Base-by-base conservation (phyloP, 164 flowering plant species). In the Piper longum region DNA sequence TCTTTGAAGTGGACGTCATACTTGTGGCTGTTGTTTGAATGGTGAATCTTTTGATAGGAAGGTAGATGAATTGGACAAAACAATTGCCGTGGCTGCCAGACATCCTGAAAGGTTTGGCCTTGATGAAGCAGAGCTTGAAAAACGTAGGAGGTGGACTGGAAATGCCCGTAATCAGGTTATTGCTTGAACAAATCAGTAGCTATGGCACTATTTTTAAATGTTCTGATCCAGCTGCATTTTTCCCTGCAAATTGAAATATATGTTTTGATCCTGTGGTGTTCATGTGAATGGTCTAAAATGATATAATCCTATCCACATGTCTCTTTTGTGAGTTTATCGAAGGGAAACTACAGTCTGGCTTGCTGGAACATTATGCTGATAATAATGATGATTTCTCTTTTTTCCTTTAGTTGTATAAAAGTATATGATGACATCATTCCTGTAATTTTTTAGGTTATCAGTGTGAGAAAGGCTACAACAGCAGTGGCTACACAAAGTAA, bases 51-150 rank as follows among this genome's bases (percentile, higher is more conserved):
- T 66, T 52, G 73, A 79, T 80, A 73, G 85, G 78, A 81, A 91
- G 97, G 89, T 91, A 69, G 96, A 86, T 81, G 97, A 91, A 67
- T 72, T 88, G 80, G 91, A 85, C 66, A 91, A 85, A 71, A 76
- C 97, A 45, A 84, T 88, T 67, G 19, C 81, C 67, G 97, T 91
- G 9, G 97, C 97, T 54, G 84, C 85, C 26, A 83, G 81, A 74
- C 88, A 91, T 76, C 97, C 93, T 63, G 17, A 88, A 62, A 75
- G 73, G 83, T 88, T 82, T 79, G 87, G 93, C 62, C 83, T 88
- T 63, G 75, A 79, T 72, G 79, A 84, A 67, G 74, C 58, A 4
- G 97, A 88, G 73, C 89, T 91, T 73, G 93, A 85, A 67, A 88
- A 74, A 57, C 73, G 97, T 19, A 80, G 80, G 68, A 80, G 80